Base-by-base conservation (phyloP, 2,329 filamentous ascomycete species). In the Aspergillus pseudoviridinutans region DNA sequence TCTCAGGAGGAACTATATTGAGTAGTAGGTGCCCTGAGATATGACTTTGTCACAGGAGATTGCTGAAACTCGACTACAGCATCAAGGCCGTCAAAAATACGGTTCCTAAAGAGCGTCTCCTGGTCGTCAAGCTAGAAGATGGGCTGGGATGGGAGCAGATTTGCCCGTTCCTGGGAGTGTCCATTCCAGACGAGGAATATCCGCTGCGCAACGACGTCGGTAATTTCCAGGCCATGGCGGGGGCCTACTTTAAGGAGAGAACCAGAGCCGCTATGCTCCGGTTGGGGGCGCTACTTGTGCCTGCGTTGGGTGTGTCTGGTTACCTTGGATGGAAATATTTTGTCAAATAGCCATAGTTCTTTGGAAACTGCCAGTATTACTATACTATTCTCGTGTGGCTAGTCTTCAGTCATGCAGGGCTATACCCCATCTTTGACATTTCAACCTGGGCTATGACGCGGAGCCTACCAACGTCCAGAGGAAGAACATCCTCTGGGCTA, bases 61-160 rank as follows among this genome's bases (percentile, higher is more conserved):
- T 2, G 27, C 17, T 25, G 17, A 42, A 12, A 22, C 2, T 20
- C 24, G 55, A 27, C 51, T 32, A 9, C 42, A 68, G 66, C 27
- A 67, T 68, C 32, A 57, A 58, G 25, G 42, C 9, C 17, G 63
- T 55, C 1, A 68, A 68, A 28, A 54, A 55, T 9, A 60, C 50
- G 2, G 58, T 68, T 5, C 64, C 65, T 0, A 58, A 61, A 10
- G 64, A 67, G 9, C 61, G 64, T 4, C 49, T 65, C 0, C 60
- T 60, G 17, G 51, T 63, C 0, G 58, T 68, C 49, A 50, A 57
- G 24, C 58, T 68, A 3, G 64, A 67, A 22, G 61, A 67, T 9
- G 65, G 60, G 14, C 52, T 66, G 8, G 65, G 59, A 12, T 67
- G 65, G 66, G 61, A 66, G 7, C 49, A 59, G 1, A 66, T 68